phyloP scores from a whole-genome alignment of 1,284 basidiomycete genomes.

The Rhizoctonia solani region DNA sequence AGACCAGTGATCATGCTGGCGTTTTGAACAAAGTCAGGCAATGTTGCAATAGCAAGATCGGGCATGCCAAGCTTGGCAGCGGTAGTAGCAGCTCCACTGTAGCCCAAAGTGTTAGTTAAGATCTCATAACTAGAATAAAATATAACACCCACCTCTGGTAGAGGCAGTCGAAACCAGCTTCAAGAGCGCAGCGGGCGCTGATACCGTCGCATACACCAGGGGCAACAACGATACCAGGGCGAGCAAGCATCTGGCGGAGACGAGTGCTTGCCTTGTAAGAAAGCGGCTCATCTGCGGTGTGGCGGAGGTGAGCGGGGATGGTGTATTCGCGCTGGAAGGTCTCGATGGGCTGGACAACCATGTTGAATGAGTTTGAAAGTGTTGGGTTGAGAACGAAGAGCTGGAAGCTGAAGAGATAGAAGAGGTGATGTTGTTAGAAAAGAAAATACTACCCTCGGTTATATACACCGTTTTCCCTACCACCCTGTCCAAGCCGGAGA shows the following conservation, averaged over 20 bases:
- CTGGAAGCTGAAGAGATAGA: neutral
- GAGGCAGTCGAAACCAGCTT: slow-evolving; percentile 74
- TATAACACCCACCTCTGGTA: slow-evolving; percentile 59
- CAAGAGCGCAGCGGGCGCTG: slow-evolving; percentile 74
- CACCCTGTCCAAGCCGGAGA: neutral
- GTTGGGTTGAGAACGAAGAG: neutral
- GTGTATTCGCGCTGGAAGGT: neutral
- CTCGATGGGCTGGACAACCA: slow-evolving; percentile 15
- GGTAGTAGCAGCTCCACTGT: slow-evolving; percentile 70
- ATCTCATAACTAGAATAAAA: neutral
- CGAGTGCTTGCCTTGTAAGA: slow-evolving; percentile 4
- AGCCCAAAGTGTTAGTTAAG: neutral
- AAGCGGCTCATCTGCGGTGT: neutral
- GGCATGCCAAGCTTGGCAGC: slow-evolving; percentile 77
- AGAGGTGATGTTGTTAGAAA: slow-evolving; percentile 19
- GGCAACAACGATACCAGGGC: too few species aligned
- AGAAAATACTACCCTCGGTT: neutral
- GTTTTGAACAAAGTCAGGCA: slow-evolving; percentile 71
- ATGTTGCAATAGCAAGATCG: slow-evolving; percentile 78
- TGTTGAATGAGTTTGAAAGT: neutral
- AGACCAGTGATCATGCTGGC: slow-evolving; percentile 69
- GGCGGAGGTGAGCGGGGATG: slow-evolving; percentile 12
- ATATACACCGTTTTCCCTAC: neutral
- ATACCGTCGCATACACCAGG: too few species aligned
- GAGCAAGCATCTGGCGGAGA: neutral